Base-by-base conservation (phyloP, 192 early-diverging fungal genomes). In the Paraglomus brasilianum region DNA sequence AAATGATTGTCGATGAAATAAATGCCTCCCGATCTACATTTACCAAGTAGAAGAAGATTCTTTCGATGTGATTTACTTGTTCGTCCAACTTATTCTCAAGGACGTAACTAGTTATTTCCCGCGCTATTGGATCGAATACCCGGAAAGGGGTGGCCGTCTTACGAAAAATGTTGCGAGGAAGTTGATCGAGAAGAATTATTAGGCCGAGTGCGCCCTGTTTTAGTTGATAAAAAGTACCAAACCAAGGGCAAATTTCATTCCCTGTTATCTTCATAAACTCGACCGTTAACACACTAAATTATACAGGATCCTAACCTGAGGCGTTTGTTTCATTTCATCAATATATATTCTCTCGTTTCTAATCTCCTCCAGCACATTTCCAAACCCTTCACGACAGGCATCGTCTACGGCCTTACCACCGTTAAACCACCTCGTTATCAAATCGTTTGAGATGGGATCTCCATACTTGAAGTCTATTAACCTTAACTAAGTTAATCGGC, bases 111-210 rank as follows among this genome's bases (percentile, higher is more conserved):
- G 79, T 79, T n/a, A 83, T 46, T 30, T 84, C 73, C 47, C 78
- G 72, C 15, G 87, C 84, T 6, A 83, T 63, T 9, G 76, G 70
- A 45, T 89, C 87, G 65, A 78, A 78, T 41, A 78, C 82, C 0
- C 71, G 66, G 62, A 84, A 89, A 1, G 87, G 85, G 15, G 69
- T 72, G 0, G 84, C 72, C 15, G 74, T 49, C 14, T 78, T 78
- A 61, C 87, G 82, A 69, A 81, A 86, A 69, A 89, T 85, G 73
- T 89, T 85, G 24, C 87, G 80, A 4, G 86, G 80, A 73, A 89
- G 80, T 50, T 89, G 85, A 71, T 89, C 87, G 66, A 87, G 65
- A 38, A 89, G 56, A 0, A 89, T 58, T 5, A 84, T 76, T 40
- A 85, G 59, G n/a, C 42, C 15, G 15, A 64, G 24, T 10, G 62